phyloP scores from a whole-genome alignment of 176 grass and related monocot genomes.

The Rhynchospora tenuis region DNA sequence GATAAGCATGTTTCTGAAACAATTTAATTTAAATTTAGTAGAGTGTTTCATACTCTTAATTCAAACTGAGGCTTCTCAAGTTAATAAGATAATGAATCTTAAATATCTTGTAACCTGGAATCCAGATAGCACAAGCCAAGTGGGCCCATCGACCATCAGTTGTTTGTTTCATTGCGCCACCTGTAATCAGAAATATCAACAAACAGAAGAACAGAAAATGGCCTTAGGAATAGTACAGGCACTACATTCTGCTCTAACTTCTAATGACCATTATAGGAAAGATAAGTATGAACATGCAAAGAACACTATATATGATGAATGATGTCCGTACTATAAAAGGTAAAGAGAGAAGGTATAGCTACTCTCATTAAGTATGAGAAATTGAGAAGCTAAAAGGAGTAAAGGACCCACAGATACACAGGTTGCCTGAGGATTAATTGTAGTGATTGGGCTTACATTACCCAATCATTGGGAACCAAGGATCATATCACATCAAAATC shows the following conservation, averaged over 20 bases:
- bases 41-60: neutral
- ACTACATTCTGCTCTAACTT: neutral
- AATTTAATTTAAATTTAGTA: slow-evolving; percentile 8
- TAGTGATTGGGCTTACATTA: neutral
- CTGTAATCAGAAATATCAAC: slow-evolving; percentile 34
- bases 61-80: neutral
- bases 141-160: slow-evolving; percentile 97
- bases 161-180: slow-evolving; percentile 98
- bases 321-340: neutral
- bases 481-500: neutral
- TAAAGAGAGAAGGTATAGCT: neutral
- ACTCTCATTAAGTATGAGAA: neutral
- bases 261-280: neutral
- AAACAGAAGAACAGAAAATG: neutral
- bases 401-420: neutral
- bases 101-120: slow-evolving; percentile 57
- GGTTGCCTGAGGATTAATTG: neutral
- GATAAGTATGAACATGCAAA: neutral
- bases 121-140: slow-evolving; percentile 95
- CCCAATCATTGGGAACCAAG: neutral
- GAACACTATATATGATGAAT: neutral
- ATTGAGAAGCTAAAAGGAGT: too few species aligned
- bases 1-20: slow-evolving; percentile 87
- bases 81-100: slow-evolving; percentile 5
- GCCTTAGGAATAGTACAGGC: neutral